A percentile compares a stretch with the other conserved stretches of the same genome.
Evolutionary conservation across 2,329 filamentous ascomycete species (phyloP).

Genomic region (Pseudogymnoascus sp.): DNA sequence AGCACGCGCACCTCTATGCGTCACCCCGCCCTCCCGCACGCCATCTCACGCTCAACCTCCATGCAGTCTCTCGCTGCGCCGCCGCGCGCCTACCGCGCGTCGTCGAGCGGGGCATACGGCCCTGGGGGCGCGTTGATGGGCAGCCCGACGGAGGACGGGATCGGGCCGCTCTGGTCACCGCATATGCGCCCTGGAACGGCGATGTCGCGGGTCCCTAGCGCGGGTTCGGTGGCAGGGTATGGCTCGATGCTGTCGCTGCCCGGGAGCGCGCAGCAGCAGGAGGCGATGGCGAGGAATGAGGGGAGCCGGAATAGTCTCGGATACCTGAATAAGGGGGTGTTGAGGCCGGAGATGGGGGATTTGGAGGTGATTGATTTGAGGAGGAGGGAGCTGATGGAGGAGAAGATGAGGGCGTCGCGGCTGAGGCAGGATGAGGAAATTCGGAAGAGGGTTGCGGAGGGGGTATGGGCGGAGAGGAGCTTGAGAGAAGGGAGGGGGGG

Average conservation of each 20-base stretch:
- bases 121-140: not conserved
- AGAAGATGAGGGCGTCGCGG: not conserved
- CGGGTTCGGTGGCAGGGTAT: not conserved
- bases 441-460: not conserved
- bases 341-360: constrained; percentile 5
- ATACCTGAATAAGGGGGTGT: not conserved
- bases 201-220: not conserved
- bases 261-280: not conserved
- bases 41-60: not conserved
- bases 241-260: not conserved
- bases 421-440: constrained; percentile 26
- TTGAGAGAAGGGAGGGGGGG: constrained; percentile 6
- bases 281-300: not conserved
- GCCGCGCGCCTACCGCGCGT: not conserved
- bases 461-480: not conserved
- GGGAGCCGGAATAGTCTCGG: not conserved
- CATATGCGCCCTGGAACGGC: not conserved
- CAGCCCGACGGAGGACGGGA: not conserved
- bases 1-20: constrained; percentile 4
- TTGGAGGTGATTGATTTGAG: not conserved
- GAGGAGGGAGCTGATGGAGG: constrained; percentile 8
- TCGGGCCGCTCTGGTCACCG: not conserved
- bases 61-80: not conserved
- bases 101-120: not conserved
- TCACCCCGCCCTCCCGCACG: not conserved